Conservation (phyloP, 179 eudicot genomes). For the Pouteria campechiana region DNA sequence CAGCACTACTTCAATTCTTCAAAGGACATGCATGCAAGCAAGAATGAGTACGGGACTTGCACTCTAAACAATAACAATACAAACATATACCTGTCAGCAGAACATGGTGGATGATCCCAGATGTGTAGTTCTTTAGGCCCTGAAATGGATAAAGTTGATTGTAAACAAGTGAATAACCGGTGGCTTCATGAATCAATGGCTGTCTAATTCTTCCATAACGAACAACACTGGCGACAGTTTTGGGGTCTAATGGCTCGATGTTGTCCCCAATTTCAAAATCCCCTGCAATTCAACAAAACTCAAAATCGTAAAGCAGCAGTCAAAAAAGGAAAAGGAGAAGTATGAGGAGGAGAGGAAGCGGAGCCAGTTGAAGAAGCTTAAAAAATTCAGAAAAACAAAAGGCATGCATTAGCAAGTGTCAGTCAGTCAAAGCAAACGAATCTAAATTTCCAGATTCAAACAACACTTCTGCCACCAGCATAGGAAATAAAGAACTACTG, state of each 20-base stretch:
- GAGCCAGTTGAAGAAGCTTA: background rate
- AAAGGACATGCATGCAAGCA: too few species aligned
- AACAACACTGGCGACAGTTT: constrained; percentile 54
- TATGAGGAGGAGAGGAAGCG: too few species aligned
- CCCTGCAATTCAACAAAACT: constrained; percentile 32
- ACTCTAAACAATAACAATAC: background rate
- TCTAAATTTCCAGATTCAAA: too few species aligned
- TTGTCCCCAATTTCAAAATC: constrained; percentile 68
- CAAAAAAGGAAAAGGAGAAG: background rate
- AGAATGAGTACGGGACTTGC: background rate
- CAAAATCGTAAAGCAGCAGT: background rate
- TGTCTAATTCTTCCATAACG: constrained; percentile 38
- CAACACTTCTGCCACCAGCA: too few species aligned
- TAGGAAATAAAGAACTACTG: too few species aligned
- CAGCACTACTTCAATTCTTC: too few species aligned
- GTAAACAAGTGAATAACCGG: constrained; percentile 68
- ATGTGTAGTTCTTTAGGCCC: constrained; percentile 94
- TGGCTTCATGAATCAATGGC: constrained; percentile 39
- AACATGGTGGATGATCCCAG: constrained; percentile 94
- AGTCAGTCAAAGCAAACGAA: too few species aligned
- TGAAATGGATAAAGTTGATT: constrained; percentile 82
- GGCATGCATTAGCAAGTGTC: too few species aligned
- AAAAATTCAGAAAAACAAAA: background rate
- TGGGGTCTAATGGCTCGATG: constrained; percentile 63
- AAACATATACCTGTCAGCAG: constrained; percentile 56